These are phyloP conservation scores for Lignosus rhinocerotis DNA, from an alignment of 1,284 basidiomycete species.

Conservation along the genomic window DNA sequence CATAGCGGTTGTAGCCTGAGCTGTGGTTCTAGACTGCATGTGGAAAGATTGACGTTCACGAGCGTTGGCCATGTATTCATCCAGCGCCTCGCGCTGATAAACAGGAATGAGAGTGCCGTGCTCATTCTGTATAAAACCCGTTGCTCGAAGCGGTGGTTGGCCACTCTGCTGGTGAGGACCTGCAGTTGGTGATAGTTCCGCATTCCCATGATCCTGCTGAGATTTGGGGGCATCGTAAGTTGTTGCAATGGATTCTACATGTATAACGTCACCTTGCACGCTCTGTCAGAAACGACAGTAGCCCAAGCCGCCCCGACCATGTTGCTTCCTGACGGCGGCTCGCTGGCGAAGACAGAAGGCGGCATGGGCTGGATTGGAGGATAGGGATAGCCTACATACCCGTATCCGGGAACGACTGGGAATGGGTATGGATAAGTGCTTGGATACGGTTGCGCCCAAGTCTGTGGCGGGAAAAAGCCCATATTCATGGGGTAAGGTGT, in stretches of 20 bases:
- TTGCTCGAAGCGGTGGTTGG: constrained; percentile 63
- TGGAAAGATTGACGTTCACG: constrained; percentile 22
- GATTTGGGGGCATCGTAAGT: background rate
- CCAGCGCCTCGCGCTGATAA: constrained; percentile 68
- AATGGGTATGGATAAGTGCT: constrained; percentile 51
- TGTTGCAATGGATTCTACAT: background rate
- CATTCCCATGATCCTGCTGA: background rate
- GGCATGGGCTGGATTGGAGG: constrained; percentile 24
- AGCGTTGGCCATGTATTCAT: constrained; percentile 49
- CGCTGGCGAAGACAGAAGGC: background rate
- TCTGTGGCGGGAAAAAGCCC: constrained; percentile 50
- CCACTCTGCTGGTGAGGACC: background rate
- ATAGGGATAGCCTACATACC: constrained; percentile 47
- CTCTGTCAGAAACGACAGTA: background rate
- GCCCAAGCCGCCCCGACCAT: background rate
- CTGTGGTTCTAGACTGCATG: constrained; percentile 4
- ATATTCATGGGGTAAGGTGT: constrained; percentile 42
- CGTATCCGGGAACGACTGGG: constrained; percentile 43
- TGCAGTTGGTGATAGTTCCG: background rate
- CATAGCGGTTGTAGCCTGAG: background rate
- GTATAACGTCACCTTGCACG: constrained; percentile 16
- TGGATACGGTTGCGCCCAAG: constrained; percentile 58
- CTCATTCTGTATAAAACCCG: constrained; percentile 72
- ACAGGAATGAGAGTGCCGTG: constrained; percentile 69
- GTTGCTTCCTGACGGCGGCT: background rate